Conservation (phyloP, 2,329 filamentous ascomycete species). For the Aspergillus costaricaensis region DNA sequence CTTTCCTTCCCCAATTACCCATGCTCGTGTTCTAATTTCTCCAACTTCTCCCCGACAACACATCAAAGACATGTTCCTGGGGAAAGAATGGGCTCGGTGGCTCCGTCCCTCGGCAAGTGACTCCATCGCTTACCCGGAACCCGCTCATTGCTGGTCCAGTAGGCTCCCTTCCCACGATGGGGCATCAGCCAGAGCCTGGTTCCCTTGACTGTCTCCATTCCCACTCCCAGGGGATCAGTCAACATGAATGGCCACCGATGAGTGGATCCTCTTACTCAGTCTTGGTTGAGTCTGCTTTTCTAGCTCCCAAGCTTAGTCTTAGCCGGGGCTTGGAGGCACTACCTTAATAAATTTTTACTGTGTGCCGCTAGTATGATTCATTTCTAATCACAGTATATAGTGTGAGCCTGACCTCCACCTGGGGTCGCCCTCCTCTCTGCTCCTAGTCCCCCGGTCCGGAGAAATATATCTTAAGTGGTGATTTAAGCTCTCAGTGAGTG, state of each 20-base stretch:
- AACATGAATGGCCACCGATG: background rate
- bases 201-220: constrained; percentile 4
- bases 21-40: background rate
- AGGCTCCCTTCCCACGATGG: constrained; percentile 13
- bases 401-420: no score
- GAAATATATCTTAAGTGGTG: background rate
- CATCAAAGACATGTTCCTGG: background rate
- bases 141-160: constrained; percentile 11
- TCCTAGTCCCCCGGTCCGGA: background rate
- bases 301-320: constrained; percentile 18
- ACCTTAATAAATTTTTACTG: constrained; percentile 6
- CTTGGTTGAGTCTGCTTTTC: constrained; percentile 2
- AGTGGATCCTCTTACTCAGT: constrained; percentile 8
- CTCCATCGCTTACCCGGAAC: constrained; percentile 9
- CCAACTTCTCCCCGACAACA: background rate
- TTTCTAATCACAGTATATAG: constrained; percentile 5
- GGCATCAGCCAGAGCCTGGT: constrained; percentile 1
- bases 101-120: constrained; percentile 5
- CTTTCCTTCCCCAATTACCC: background rate
- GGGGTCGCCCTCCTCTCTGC: background rate
- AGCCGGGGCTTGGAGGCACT: background rate
- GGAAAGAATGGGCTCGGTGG: background rate
- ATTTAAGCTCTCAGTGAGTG: background rate
- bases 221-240: background rate
- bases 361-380: background rate